These are phyloP conservation scores for Lepidium aucheri DNA, from an alignment of 345 rosid species.

Conservation along the genomic window DNA sequence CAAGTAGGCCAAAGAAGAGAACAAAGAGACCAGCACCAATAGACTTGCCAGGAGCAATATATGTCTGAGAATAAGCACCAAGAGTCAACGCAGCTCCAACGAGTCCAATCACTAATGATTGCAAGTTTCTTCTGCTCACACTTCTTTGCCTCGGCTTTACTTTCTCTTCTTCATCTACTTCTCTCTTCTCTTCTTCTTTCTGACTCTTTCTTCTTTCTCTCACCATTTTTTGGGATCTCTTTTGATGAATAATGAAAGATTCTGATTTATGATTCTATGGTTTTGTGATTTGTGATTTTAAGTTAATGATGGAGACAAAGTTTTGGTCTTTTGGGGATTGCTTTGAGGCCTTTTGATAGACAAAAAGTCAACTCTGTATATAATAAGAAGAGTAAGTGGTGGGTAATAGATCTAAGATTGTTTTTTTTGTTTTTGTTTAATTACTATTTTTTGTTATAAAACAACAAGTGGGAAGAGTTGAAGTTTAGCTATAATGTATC, in stretches of 20 bases:
- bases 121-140: constrained; percentile 38
- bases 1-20: constrained; percentile 66
- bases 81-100: constrained; percentile 68
- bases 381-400: background rate
- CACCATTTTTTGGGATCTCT: constrained; percentile 18
- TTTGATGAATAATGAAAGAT: background rate
- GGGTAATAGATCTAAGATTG: constrained; percentile 17
- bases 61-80: constrained; percentile 63
- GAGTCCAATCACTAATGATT: constrained; percentile 51
- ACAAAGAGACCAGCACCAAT: constrained; percentile 51
- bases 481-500: background rate
- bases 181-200: constrained; percentile 17
- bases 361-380: constrained; percentile 20
- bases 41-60: constrained; percentile 47
- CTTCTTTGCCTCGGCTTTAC: constrained; percentile 12
- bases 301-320: constrained; percentile 11
- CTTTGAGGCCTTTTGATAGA: constrained; percentile 16
- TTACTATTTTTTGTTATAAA: background rate
- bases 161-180: constrained; percentile 21
- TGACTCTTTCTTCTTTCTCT: constrained; percentile 23
- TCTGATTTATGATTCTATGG: background rate
- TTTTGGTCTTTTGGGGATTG: constrained; percentile 14
- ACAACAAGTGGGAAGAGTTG: constrained; percentile 4
- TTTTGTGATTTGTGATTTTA: constrained; percentile 12
- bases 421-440: background rate